Conservation (phyloP, 305 asterid species). For the Fraxinus velutina region DNA sequence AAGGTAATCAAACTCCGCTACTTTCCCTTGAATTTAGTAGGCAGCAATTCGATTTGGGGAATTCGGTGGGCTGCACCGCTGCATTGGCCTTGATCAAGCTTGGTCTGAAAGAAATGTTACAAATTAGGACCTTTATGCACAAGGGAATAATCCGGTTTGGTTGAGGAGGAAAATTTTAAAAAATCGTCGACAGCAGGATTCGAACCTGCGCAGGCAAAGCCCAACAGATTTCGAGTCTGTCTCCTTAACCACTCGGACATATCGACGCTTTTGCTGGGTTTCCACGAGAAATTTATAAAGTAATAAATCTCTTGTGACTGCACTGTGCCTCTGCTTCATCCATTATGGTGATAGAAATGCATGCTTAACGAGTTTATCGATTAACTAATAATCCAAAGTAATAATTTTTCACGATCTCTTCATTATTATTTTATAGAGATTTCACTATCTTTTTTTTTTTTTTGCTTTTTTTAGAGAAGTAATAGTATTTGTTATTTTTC, state of each 20-base stretch:
- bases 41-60: neutral
- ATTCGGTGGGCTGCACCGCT: neutral
- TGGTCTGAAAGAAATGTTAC: neutral
- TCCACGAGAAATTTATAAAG: no score
- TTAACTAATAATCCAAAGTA: neutral
- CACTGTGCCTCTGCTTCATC: no score
- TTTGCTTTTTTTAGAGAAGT: neutral
- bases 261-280: constrained; percentile 35
- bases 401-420: neutral
- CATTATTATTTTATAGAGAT: neutral
- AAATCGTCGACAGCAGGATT: neutral
- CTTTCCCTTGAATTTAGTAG: neutral
- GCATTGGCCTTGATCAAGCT: neutral
- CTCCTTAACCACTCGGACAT: constrained; percentile 99
- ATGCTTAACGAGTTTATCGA: neutral
- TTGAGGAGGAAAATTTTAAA: neutral
- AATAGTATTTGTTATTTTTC: neutral
- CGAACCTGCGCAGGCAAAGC: constrained; percentile 83
- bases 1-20: neutral
- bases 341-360: no score
- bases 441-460: no score
- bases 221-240: constrained; percentile 99
- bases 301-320: neutral
- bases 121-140: neutral
- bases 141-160: neutral